Base-by-base conservation (phyloP, 495 filamentous ascomycete genomes). In the Neurospora sp. region DNA sequence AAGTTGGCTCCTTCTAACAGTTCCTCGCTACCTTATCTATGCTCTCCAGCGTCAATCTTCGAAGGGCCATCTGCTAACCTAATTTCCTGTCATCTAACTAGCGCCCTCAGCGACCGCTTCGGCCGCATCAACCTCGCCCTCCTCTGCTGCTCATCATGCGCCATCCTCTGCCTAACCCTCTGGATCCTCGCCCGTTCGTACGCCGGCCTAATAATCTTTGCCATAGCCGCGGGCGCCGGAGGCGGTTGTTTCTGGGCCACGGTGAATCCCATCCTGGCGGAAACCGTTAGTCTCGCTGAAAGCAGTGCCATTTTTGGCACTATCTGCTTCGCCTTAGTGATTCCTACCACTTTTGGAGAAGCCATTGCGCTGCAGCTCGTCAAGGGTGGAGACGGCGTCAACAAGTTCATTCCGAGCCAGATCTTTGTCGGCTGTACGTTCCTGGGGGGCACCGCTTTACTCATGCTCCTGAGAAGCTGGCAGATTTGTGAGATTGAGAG, bases 241-340 rank as follows among this genome's bases (percentile, higher is more conserved):
- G 84, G 88, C 14, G 92, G 91, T 35, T 91, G 89, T 0, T 93
- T 91, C 78, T 93, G 91, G 91, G 87, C 88, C 16, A 89, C 88
- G 2, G 83, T 91, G n/a, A 89, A 84, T 3, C 93, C 93, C 1
- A 88, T 96, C 8, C 83, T 88, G 27, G 89, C 90, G 0, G 93
- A 96, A 76, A 88, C 94, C n/a, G 88, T 94, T 31, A 91, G 91
- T 4, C 78, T 95, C 14, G 83, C 85, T 40, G 61, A 75, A 16
- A 42, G 69, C 4, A 61, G 68, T 5, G 65, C 70, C 12, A 61
- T 40, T 14, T 74, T 74, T 39, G 68, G 61, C 0, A 70, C 65
- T 8, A 72, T 76, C 10, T 76, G 75, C 65, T 71, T 76, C 31
- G 70, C 73, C 45, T 22, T 76, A 10, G 75, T 74, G 27, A 48